Base-by-base conservation (phyloP, 257 asterid species). In the Ballota nigra region DNA sequence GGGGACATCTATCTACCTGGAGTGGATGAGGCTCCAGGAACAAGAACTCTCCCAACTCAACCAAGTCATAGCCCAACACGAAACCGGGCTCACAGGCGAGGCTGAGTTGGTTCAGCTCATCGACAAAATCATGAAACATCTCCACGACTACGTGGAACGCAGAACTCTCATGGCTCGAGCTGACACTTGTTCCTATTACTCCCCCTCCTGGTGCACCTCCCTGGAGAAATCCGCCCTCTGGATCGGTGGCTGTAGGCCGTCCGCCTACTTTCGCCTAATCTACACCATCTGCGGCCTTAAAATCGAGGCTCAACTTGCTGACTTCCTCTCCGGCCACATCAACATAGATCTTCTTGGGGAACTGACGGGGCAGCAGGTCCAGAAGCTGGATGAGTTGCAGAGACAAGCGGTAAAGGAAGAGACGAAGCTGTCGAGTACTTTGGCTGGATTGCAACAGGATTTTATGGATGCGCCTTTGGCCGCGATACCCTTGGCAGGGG, bases 171-270 rank as follows among this genome's bases (percentile, higher is more conserved):
- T 74, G 8, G 83, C 84, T 0, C 75, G 31, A 4, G 60, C 4
- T 1, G 72, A 84, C 23, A 73, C 59, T 3, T 74, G 83, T 0
- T 75, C 82, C 0, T 80, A 66, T 8, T 81, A 84, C 6, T 81
- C 83, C 2, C 87, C 87, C 8, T 43, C 71, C 4, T 84, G 87
- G 80, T 84, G 86, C 62, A 71, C 79, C n/a, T 45, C 89, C 3
- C 78, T 86, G 3, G 87, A 80, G 68, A 63, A 71, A 11, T 84
- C 91, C 1, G 75, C 77, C 24, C 55, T 66, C 4, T 86, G 89
- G 91, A 71, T 84, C 60, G 86, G 78, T 1, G 84, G 89, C 0
- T 84, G 89, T 66, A 52, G 87, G 11, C 92, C 92, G 0, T 70
- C 87, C 4, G 71, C 81, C 11, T 80, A 67, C 22, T 29, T 76